phyloP scores from a whole-genome alignment of 345 rosid species.

The Salix suchowensis region DNA sequence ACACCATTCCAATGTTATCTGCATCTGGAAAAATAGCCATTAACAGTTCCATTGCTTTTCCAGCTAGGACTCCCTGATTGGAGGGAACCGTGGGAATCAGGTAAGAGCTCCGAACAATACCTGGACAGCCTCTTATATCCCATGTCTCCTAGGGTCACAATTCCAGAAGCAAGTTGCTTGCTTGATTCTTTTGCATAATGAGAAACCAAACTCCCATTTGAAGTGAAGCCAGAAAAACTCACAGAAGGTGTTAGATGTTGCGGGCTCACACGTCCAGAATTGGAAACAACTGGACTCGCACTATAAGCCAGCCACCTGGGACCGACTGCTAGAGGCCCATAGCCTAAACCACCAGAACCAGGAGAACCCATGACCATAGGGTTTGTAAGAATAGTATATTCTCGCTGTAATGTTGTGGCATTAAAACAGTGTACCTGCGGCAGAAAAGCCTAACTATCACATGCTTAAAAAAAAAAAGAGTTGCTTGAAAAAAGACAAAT shows the following conservation, averaged over 20 bases:
- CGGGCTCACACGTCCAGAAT: conserved; percentile 53
- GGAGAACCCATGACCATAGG: conserved; percentile 41
- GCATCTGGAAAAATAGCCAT: conserved; percentile 55
- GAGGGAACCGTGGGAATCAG: conserved; percentile 49
- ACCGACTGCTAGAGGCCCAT: conserved; percentile 94
- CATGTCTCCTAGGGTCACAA: conserved; percentile 75
- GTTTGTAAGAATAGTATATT: conserved; percentile 64
- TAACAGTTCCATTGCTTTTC: conserved; percentile 49
- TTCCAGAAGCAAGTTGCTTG: conserved; percentile 86
- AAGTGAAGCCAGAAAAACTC: conserved; percentile 41
- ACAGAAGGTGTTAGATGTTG: conserved; percentile 56
- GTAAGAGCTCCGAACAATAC: conserved; percentile 70
- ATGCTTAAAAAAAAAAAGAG: not conserved
- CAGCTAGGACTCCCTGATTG: conserved; percentile 47
- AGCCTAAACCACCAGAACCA: conserved; percentile 64
- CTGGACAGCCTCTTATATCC: conserved; percentile 66
- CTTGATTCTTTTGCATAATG: conserved; percentile 87
- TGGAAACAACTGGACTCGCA: conserved; percentile 59
- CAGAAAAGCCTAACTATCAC: conserved; percentile 12
- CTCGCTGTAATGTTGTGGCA: conserved; percentile 54
- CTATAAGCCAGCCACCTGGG: conserved; percentile 95
- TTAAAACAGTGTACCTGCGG: conserved; percentile 86
- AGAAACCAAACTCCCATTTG: conserved; percentile 58
- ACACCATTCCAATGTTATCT: conserved; percentile 83
- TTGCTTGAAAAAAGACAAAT: not conserved